Evolutionary conservation across 2,329 filamentous ascomycete species (phyloP), one percentile per base, ranked within the genome.

Genomic region (Ascochyta viciae-villosae): DNA sequence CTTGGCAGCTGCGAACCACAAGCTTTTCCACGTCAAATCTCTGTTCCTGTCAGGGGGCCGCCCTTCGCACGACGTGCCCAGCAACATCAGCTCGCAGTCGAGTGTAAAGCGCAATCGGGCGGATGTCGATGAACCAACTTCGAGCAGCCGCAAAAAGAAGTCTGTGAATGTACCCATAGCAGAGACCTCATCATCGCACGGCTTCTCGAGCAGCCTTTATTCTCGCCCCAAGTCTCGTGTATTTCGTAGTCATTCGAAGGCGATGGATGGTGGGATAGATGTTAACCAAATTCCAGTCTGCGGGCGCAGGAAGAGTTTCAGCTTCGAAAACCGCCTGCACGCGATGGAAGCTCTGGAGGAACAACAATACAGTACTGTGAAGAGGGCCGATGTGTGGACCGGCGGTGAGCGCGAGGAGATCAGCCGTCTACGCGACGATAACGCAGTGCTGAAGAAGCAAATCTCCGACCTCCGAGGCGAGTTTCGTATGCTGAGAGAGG

Each of bases 401-500:
- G 42, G 40, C 15, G 37, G 29, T 19, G 27, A 29, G 33, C 33
- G 26, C 6, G 38, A 29, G 6, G 42, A 48, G 13, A 39, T 51
- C 26, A 48, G 38, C n/a, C 49, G 38, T 16, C 45, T 66, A 23
- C 44, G 46, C 35, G 40, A 51, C 19, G 61, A 68, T 2, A 51
- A 61, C 8, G 49, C 47, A n/a, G 29, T 19, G 3, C 35, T 71
- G 38, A 58, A 54, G 22, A 23, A 44, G 13, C 62, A 70, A 31
- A 50, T 72, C 19, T 47, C 33, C 9, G 38, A 51, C 10, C 38
- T 72, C 46, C 52, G 60, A n/a, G 40, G 54, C 10, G 67, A 72
- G 39, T 60, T 66, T 22, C 43, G 41, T 6, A 40, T 35, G 4
- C 47, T 70, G 47, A 68, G 57, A 39, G 43, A 52, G 12, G 56